Percentiles rank a stretch among this genome's conserved stretches.
These are phyloP conservation scores for Aureobasidium melanogenum DNA, from an alignment of 2,329 filamentous ascomycete genomes.

Conservation along the genomic window DNA sequence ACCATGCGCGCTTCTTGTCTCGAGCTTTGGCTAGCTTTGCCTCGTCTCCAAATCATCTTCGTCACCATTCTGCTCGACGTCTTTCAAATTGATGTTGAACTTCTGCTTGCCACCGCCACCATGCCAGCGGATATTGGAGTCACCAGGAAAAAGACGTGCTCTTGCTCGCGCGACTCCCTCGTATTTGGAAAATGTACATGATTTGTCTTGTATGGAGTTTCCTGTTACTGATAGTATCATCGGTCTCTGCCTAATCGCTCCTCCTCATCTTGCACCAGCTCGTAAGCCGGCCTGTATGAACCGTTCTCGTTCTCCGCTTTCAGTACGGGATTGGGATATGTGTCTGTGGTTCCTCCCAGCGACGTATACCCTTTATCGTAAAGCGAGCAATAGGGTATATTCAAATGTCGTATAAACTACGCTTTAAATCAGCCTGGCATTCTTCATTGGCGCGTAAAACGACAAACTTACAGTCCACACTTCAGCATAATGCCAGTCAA, in stretches of 20 bases:
- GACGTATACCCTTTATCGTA: conserved; percentile 89
- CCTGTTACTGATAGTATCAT: conserved; percentile 3
- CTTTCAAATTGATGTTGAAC: not conserved
- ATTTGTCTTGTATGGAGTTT: not conserved
- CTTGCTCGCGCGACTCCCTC: not conserved
- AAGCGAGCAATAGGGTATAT: conserved; percentile 73
- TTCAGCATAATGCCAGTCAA: conserved; percentile 95
- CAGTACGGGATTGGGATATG: conserved; percentile 75
- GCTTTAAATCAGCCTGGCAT: conserved; percentile 1
- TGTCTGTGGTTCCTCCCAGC: conserved; percentile 83
- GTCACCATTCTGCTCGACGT: not conserved
- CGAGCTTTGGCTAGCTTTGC: not conserved
- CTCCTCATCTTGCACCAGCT: conserved; percentile 63
- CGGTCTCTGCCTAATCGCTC: conserved; percentile 68
- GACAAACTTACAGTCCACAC: conserved; percentile 71
- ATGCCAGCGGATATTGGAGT: not conserved
- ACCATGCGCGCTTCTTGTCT: not conserved
- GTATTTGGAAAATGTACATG: not conserved
- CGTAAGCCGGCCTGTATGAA: conserved; percentile 63
- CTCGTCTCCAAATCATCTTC: not conserved
- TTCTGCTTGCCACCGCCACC: not conserved
- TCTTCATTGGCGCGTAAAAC: not conserved
- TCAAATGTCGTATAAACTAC: conserved; percentile 69
- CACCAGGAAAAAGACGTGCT: not conserved
- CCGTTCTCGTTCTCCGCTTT: conserved; percentile 25